Percentiles rank a stretch among this genome's conserved stretches.
phyloP scores from a whole-genome alignment of 129 eudicot species.

The Glebionis coronaria region DNA sequence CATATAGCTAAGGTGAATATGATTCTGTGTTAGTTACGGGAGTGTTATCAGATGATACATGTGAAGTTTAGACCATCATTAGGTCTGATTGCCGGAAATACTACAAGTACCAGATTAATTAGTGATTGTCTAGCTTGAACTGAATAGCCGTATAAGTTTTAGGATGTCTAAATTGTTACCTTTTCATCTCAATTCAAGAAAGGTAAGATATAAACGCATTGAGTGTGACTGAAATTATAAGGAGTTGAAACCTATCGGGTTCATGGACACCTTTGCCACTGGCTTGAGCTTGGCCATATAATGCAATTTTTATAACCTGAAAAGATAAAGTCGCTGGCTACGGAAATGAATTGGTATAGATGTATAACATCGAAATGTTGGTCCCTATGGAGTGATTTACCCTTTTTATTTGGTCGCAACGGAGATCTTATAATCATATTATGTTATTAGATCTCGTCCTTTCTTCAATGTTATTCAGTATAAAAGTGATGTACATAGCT shows the following conservation, averaged over 20 bases:
- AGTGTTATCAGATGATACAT: constrained; percentile 6
- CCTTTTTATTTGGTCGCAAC: not conserved
- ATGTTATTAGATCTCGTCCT: too few species aligned
- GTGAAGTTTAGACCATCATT: constrained; percentile 1
- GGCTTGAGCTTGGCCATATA: not conserved
- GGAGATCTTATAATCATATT: too few species aligned
- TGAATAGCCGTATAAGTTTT: constrained; percentile 5
- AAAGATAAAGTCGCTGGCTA: not conserved
- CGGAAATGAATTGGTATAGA: not conserved
- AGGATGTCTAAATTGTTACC: constrained; percentile 11
- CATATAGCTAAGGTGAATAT: constrained; percentile 15
- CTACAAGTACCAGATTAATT: not conserved
- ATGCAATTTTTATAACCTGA: not conserved
- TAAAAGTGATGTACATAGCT: not conserved
- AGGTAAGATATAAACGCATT: not conserved
- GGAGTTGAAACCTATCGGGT: constrained; percentile 1
- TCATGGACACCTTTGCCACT: not conserved
- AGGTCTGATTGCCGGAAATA: constrained; percentile 6
- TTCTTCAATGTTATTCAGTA: too few species aligned
- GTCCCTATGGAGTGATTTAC: not conserved
- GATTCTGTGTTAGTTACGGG: not conserved
- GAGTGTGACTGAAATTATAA: constrained; percentile 5
- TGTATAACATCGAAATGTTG: not conserved
- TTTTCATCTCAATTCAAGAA: constrained; percentile 11
- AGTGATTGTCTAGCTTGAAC: constrained; percentile 5